Percentiles rank a stretch among this genome's conserved stretches.
Conservation (phyloP, 2,329 filamentous ascomycete species). For the Dothistroma septosporum region DNA sequence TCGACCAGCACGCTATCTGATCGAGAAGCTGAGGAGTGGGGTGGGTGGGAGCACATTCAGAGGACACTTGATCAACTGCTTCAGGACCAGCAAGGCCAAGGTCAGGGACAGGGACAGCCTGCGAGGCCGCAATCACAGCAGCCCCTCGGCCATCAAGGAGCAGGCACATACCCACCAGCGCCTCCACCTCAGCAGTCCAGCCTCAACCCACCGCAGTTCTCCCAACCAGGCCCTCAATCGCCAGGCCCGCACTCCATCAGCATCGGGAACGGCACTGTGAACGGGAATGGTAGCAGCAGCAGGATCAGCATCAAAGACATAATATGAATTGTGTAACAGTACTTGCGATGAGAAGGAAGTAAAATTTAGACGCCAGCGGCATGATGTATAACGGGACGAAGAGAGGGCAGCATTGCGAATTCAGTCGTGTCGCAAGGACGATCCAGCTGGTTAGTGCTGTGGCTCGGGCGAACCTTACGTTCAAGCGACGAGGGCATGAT, state of each 20-base stretch:
- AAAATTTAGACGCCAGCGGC: slow-evolving; percentile 1
- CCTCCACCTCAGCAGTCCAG: slow-evolving; percentile 19
- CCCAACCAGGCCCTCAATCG: slow-evolving; percentile 12
- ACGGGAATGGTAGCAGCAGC: slow-evolving; percentile 20
- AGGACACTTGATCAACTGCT: slow-evolving; percentile 55
- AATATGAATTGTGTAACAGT: slow-evolving; percentile 25
- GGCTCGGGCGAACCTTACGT: not conserved
- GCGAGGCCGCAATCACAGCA: slow-evolving; percentile 17
- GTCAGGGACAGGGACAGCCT: slow-evolving; percentile 15
- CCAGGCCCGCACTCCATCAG: slow-evolving; percentile 14
- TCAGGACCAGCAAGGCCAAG: slow-evolving; percentile 41
- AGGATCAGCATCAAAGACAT: slow-evolving; percentile 39
- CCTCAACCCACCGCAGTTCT: slow-evolving; percentile 16
- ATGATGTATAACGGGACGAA: slow-evolving; percentile 7
- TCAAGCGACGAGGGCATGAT: not conserved
- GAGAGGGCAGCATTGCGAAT: not conserved
- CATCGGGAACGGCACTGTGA: slow-evolving; percentile 17
- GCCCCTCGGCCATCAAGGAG: slow-evolving; percentile 8
- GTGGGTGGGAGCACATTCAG: slow-evolving; percentile 74
- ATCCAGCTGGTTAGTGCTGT: not conserved
- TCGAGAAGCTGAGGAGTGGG: slow-evolving; percentile 58
- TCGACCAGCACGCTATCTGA: slow-evolving; percentile 24
- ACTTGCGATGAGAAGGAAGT: not conserved
- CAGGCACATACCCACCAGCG: slow-evolving; percentile 17
- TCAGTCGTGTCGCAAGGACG: not conserved